These are phyloP conservation scores for Salix purpurea DNA, from an alignment of 345 rosid species.

Conservation along the genomic window DNA sequence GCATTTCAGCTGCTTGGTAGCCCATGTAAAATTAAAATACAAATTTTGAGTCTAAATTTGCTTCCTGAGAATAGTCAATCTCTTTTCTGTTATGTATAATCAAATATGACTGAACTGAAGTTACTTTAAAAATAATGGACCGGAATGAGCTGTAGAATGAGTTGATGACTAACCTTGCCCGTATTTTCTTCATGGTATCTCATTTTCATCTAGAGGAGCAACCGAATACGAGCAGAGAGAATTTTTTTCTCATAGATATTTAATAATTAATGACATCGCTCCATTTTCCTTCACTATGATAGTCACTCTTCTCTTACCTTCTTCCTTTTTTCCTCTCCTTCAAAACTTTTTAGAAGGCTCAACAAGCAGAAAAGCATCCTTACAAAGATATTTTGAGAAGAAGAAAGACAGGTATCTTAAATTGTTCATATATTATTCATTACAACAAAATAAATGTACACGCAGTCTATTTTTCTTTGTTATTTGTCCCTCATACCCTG, in stretches of 20 bases:
- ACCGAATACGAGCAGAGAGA: background rate
- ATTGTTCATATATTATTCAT: slow-evolving; percentile 7
- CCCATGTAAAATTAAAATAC: background rate
- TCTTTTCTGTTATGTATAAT: background rate
- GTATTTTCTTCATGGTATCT: background rate
- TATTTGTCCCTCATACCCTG: slow-evolving; percentile 34
- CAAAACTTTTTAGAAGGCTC: slow-evolving; percentile 21
- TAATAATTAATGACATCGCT: background rate
- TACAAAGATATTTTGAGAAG: slow-evolving; percentile 31
- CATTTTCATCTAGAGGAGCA: background rate
- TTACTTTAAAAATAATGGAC: background rate
- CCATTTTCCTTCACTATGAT: background rate
- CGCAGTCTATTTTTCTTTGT: slow-evolving; percentile 18
- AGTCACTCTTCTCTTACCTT: slow-evolving; percentile 1
- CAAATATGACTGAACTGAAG: background rate
- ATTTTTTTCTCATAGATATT: background rate
- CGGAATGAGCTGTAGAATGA: background rate
- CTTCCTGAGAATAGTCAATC: background rate
- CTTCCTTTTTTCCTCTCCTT: background rate
- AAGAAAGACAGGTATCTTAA: slow-evolving; percentile 33
- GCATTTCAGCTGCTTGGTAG: background rate
- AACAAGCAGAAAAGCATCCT: slow-evolving; percentile 29
- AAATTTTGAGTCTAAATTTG: background rate
- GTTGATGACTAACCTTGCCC: background rate
- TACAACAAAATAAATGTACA: slow-evolving; percentile 3